Evolutionary conservation across 1,284 basidiomycete genomes (phyloP).

Genomic region (Schizophyllum commune): DNA sequence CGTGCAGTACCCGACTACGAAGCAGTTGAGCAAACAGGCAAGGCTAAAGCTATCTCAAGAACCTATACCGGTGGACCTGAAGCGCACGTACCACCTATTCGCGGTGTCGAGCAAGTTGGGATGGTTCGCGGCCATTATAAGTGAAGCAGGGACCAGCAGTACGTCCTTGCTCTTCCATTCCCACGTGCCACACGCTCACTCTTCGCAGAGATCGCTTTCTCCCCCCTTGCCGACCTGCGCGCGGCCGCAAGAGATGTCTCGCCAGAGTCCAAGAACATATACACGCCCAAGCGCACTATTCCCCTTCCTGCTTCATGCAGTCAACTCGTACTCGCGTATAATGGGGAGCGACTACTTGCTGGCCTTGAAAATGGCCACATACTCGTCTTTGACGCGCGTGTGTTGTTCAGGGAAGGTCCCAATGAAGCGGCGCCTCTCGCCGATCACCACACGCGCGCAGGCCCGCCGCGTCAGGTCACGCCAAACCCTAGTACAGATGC

Average conservation of each 20-base stretch:
- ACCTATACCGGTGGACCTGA: not conserved
- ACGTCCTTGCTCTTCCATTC: constrained; percentile 16
- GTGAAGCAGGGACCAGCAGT: constrained; percentile 26
- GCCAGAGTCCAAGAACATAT: constrained; percentile 31
- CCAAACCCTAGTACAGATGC: constrained; percentile 54
- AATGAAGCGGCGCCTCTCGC: constrained; percentile 33
- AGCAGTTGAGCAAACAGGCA: not conserved
- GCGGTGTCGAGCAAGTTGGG: constrained; percentile 48
- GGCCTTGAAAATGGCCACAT: constrained; percentile 51
- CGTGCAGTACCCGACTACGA: not conserved
- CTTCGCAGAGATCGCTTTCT: constrained; percentile 44
- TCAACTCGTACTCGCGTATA: constrained; percentile 45
- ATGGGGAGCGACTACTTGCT: constrained; percentile 54
- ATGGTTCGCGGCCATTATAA: constrained; percentile 58
- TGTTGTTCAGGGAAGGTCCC: constrained; percentile 38
- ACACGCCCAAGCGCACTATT: constrained; percentile 42
- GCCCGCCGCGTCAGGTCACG: constrained; percentile 42
- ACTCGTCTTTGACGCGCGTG: constrained; percentile 45
- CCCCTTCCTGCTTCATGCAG: constrained; percentile 36
- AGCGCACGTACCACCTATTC: constrained; percentile 33
- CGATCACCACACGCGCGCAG: constrained; percentile 39
- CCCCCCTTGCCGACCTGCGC: constrained; percentile 50
- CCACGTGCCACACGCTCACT: constrained; percentile 5
- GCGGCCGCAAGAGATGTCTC: constrained; percentile 28
- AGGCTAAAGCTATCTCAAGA: not conserved